A percentile compares a stretch with the other conserved stretches of the same genome.
Conservation (phyloP, 306 rosid genomes). For the Rosa chinensis region DNA sequence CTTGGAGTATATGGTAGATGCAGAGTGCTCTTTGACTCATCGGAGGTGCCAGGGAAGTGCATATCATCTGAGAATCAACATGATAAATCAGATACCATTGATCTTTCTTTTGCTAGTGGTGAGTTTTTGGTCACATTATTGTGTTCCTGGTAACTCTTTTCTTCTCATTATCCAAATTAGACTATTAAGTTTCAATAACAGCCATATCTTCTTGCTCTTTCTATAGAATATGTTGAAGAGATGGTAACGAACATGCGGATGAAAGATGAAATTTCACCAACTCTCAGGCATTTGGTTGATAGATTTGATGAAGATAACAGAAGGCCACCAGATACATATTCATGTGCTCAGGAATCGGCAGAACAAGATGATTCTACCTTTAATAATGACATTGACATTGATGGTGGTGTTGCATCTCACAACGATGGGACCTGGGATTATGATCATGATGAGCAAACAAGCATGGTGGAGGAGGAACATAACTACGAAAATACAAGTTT, state of each 20-base stretch:
- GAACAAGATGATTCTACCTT: conserved; percentile 41
- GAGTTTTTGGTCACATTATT: conserved; percentile 29
- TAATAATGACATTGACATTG: conserved; percentile 48
- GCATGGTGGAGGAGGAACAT: conserved; percentile 48
- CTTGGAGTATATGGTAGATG: conserved; percentile 88
- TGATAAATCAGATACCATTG: conserved; percentile 59
- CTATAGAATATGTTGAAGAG: conserved; percentile 71
- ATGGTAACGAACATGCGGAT: conserved; percentile 59
- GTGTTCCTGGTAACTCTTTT: conserved; percentile 19
- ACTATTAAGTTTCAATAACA: conserved; percentile 19
- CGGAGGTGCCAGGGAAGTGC: conserved; percentile 74
- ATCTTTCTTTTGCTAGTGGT: conserved; percentile 90
- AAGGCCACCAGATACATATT: conserved; percentile 61
- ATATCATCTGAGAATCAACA: conserved; percentile 47
- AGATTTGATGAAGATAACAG: conserved; percentile 74
- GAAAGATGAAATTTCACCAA: conserved; percentile 90
- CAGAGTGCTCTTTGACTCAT: conserved; percentile 88
- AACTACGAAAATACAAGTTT: conserved; percentile 58
- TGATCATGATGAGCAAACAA: conserved; percentile 57
- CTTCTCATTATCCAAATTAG: conserved; percentile 19
- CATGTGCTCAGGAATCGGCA: conserved; percentile 34
- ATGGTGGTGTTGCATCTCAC: conserved; percentile 41
- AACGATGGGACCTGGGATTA: conserved; percentile 56
- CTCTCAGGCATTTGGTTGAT: conserved; percentile 62
- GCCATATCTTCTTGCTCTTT: conserved; percentile 8